Evolutionary conservation across 768 basidiomycete genomes (phyloP), one percentile per base, ranked within the genome.

Genomic region (Tricholoma sp.): DNA sequence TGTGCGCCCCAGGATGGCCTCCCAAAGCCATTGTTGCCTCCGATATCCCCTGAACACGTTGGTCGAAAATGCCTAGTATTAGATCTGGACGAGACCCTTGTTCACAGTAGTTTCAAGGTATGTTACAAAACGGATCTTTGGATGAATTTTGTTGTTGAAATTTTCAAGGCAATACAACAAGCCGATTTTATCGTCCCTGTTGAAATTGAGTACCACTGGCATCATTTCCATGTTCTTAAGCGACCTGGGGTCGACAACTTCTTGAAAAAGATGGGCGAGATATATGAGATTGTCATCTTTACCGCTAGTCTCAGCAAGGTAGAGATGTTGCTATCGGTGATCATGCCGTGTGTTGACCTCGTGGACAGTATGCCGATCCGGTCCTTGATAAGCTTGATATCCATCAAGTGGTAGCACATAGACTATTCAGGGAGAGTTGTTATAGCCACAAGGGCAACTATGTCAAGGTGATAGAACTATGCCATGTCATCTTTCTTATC

Each of bases 381-480:
- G 97, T 99, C 16, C 79, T 99, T 54, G 97, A 99, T 78, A 96
- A 94, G 66, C 83, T 99, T 46, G 97, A 99, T 69, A 79, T 88
- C 22, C 88, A 95, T 72, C 87, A 83, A 57, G 94, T 94, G 3
- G 95, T 99, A 43, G 77, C 91, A 18, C 96, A 99, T 71, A 81
- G 97, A 57, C 75, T 99, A 54, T 99, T 98, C 83, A 79, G 97
- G 58, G 97, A 99, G 73, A 94, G 91, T 66, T 99, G 97, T 73
- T 98, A 95, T 71, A 97, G 94, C 71, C 97, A 98, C 76, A 91
- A 89, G 71, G 97, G 97, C 52, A 98, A 95, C 77, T 99, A 98
- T 69, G 96, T 99, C 74, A 99, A 99, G 85, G 94, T 94, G 55
- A 34, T 77, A 62, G n/a, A 2, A 41, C 32, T 31, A n/a, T 32